Evolutionary conservation across 2,329 filamentous ascomycete species (phyloP).

Genomic region (Fusarium foetens): DNA sequence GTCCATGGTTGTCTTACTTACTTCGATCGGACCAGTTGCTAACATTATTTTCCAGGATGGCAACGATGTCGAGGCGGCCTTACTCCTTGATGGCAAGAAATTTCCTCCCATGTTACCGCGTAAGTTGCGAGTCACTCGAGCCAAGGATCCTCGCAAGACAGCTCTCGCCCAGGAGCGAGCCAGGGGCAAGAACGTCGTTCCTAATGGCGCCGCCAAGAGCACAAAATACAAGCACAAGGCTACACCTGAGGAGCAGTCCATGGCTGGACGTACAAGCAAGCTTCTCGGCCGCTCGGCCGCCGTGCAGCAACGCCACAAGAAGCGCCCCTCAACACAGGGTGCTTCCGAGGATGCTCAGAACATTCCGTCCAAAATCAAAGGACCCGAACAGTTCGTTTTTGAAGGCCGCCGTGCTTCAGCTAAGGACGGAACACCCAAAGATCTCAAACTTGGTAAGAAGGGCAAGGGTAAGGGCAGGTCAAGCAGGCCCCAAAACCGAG

Average conservation of each 20-base stretch:
- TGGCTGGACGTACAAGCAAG: slow-evolving; percentile 77
- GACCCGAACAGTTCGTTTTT: slow-evolving; percentile 79
- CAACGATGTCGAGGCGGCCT: slow-evolving; percentile 89
- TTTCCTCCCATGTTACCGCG: slow-evolving; percentile 95
- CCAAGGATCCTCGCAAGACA: slow-evolving; percentile 77
- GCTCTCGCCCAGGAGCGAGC: slow-evolving; percentile 55
- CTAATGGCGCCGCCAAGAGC: slow-evolving; percentile 53
- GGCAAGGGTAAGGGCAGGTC: slow-evolving; percentile 58
- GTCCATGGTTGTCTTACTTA: slow-evolving; percentile 36
- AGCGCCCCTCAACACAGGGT: slow-evolving; percentile 32
- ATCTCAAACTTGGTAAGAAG: slow-evolving; percentile 69
- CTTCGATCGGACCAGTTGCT: background rate
- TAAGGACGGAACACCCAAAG: slow-evolving; percentile 71
- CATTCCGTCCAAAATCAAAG: slow-evolving; percentile 53
- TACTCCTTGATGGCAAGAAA: slow-evolving; percentile 88
- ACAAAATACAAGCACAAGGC: slow-evolving; percentile 75
- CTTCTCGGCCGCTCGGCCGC: slow-evolving; percentile 78
- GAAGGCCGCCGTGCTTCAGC: slow-evolving; percentile 80
- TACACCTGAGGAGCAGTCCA: slow-evolving; percentile 74
- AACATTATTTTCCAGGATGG: slow-evolving; percentile 65
- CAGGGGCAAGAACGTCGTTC: slow-evolving; percentile 47
- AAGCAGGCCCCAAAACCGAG: slow-evolving; percentile 52
- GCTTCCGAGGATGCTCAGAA: slow-evolving; percentile 33
- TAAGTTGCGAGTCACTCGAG: slow-evolving; percentile 84
- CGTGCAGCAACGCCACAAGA: slow-evolving; percentile 54